phyloP scores from a whole-genome alignment of 139 green algal species.

The Nannochloris sp. region DNA sequence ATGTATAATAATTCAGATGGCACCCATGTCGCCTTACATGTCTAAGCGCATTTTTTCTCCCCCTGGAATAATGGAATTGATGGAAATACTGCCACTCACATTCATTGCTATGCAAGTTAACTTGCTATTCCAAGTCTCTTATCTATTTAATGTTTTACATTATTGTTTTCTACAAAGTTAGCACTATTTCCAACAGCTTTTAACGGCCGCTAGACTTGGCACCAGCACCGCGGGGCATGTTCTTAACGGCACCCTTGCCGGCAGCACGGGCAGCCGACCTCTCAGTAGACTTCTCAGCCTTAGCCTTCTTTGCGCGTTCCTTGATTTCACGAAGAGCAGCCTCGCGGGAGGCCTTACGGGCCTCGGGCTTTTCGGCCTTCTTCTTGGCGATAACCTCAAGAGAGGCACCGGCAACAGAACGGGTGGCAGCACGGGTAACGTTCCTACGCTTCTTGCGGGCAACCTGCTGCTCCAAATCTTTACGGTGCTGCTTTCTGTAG shows the following conservation, averaged over 20 bases:
- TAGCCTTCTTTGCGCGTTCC: slow-evolving; percentile 61
- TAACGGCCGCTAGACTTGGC: slow-evolving; percentile 26
- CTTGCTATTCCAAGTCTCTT: neutral
- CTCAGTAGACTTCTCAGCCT: neutral
- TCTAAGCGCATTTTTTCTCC: neutral
- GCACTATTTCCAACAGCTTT: neutral
- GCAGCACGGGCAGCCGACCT: slow-evolving; percentile 6
- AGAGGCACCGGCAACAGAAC: slow-evolving; percentile 77
- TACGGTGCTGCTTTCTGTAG: slow-evolving; percentile 97
- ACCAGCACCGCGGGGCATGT: slow-evolving; percentile 27
- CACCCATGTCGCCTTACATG: neutral
- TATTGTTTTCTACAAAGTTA: neutral
- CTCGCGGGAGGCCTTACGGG: slow-evolving; percentile 82
- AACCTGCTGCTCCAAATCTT: slow-evolving; percentile 67
- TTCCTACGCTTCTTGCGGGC: slow-evolving; percentile 84
- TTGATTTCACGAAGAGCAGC: slow-evolving; percentile 93
- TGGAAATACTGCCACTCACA: neutral
- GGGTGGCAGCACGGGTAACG: slow-evolving; percentile 44
- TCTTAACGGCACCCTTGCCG: slow-evolving; percentile 38
- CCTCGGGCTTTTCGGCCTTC: slow-evolving; percentile 78
- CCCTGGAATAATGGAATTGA: neutral
- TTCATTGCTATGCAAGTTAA: neutral
- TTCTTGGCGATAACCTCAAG: slow-evolving; percentile 94
- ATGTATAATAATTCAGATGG: neutral
- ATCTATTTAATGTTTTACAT: neutral